A percentile compares a stretch with the other conserved stretches of the same genome.
Evolutionary conservation across 768 basidiomycete genomes (phyloP).

Genomic region (Kwoniella sp.): DNA sequence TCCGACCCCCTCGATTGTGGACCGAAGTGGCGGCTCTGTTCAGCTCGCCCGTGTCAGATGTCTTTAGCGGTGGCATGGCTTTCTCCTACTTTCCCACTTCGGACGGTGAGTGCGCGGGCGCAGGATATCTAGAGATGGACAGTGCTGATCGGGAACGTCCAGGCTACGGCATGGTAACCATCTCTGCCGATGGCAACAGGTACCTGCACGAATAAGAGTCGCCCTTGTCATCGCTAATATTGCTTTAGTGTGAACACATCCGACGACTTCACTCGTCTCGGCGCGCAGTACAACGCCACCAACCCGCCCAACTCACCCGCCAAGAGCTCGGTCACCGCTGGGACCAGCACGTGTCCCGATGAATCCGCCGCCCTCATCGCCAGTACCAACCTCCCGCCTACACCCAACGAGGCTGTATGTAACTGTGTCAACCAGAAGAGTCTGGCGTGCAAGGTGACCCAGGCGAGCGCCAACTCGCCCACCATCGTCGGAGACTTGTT

Average conservation of each 20-base stretch:
- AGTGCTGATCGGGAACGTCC: too few relatives aligned
- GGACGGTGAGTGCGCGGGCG: too few relatives aligned
- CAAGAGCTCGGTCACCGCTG: slow-evolving; percentile 52
- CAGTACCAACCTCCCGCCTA: slow-evolving; percentile 69
- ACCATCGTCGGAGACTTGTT: slow-evolving; percentile 41
- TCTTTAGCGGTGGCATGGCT: slow-evolving; percentile 84
- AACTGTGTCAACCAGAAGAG: slow-evolving; percentile 62
- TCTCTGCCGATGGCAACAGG: slow-evolving; percentile 54
- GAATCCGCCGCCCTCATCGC: slow-evolving; percentile 62
- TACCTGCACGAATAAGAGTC: too few relatives aligned
- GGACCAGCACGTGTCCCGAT: slow-evolving; percentile 63
- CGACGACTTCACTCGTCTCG: slow-evolving; percentile 65
- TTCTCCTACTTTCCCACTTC: slow-evolving; percentile 75
- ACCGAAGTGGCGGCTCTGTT: slow-evolving; percentile 72
- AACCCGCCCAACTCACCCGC: slow-evolving; percentile 60
- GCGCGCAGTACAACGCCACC: slow-evolving; percentile 61
- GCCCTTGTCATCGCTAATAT: not conserved
- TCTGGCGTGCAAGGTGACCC: slow-evolving; percentile 71
- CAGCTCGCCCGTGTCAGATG: slow-evolving; percentile 64
- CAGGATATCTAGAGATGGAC: too few relatives aligned
- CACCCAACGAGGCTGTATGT: slow-evolving; percentile 77
- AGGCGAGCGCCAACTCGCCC: slow-evolving; percentile 55
- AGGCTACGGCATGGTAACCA: slow-evolving; percentile 77
- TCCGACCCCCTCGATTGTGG: slow-evolving; percentile 65
- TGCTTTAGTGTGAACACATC: slow-evolving; percentile 60